Conservation (phyloP, 768 basidiomycete species). For the Tulasnella sp. region DNA sequence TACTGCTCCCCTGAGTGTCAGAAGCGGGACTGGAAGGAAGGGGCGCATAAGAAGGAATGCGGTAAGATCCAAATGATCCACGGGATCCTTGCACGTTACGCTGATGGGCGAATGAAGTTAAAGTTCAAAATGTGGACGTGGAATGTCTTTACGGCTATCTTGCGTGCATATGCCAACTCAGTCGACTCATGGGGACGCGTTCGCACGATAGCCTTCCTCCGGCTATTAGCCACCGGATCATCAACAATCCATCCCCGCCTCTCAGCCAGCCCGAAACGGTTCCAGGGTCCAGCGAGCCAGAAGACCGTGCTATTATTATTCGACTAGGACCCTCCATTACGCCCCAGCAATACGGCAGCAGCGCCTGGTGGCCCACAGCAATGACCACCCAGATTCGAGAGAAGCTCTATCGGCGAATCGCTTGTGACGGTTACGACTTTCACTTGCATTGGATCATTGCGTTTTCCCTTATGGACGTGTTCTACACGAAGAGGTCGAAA, state of each 20-base stretch:
- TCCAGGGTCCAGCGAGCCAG: not conserved
- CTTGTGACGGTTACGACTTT: conserved; percentile 7
- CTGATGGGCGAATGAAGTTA: not conserved
- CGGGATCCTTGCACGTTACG: not conserved
- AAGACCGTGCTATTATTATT: not conserved
- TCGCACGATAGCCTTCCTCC: not conserved
- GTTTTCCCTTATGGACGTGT: not conserved
- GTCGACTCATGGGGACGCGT: not conserved
- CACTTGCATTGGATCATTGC: not conserved
- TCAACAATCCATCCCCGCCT: not conserved
- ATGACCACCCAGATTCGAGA: not conserved
- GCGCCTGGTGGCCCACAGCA: conserved; percentile 4
- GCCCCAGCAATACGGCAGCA: not conserved
- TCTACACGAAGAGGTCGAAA: not conserved
- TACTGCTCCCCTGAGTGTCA: conserved; percentile 14
- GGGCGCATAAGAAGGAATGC: conserved; percentile 1
- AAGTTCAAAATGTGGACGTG: not conserved
- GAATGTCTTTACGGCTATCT: conserved; percentile 9
- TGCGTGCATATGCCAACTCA: not conserved
- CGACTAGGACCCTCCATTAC: not conserved
- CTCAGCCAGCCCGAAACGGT: not conserved
- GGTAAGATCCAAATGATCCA: not conserved
- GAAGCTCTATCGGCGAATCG: conserved; percentile 6
- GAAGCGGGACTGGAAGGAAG: conserved; percentile 5
- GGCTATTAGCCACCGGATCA: not conserved